Percentiles rank a stretch among this genome's conserved stretches.
phyloP scores from a whole-genome alignment of 2,329 filamentous ascomycete genomes.

The Myotisia sp. region DNA sequence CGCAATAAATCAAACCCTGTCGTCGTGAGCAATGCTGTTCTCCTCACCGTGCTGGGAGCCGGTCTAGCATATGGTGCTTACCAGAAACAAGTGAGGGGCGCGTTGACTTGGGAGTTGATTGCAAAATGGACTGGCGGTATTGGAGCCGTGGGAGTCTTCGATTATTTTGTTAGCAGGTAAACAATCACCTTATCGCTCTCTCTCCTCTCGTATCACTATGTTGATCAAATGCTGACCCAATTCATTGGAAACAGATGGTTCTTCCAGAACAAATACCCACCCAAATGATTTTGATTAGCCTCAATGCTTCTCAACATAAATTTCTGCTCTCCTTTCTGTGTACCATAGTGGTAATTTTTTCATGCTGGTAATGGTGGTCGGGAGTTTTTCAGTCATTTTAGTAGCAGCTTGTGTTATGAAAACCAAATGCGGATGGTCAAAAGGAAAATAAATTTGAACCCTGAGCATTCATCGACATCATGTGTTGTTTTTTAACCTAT shows the following conservation, averaged over 20 bases:
- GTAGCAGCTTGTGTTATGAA: too few relatives aligned
- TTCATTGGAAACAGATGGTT: slow-evolving; percentile 33
- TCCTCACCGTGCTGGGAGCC: slow-evolving; percentile 27
- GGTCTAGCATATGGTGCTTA: slow-evolving; percentile 36
- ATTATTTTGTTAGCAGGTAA: slow-evolving; percentile 39
- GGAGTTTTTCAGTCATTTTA: too few relatives aligned
- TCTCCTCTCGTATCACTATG: too few relatives aligned
- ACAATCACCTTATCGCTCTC: slow-evolving; percentile 18
- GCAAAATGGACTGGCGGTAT: slow-evolving; percentile 31
- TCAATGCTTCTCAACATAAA: too few relatives aligned
- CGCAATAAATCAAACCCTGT: slow-evolving; percentile 35
- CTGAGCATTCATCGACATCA: too few relatives aligned
- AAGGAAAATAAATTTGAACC: too few relatives aligned
- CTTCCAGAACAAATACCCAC: slow-evolving; percentile 39
- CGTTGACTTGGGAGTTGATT: slow-evolving; percentile 33
- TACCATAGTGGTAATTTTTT: too few relatives aligned
- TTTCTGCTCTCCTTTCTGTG: too few relatives aligned
- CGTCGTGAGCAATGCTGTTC: slow-evolving; percentile 32
- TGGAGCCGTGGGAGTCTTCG: slow-evolving; percentile 30
- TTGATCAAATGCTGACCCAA: neutral
- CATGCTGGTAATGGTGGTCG: too few relatives aligned
- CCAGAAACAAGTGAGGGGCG: slow-evolving; percentile 31
- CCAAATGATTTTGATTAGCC: too few relatives aligned
- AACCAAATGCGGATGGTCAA: too few relatives aligned
- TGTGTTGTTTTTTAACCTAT: too few relatives aligned